phyloP scores from a whole-genome alignment of 768 basidiomycete genomes.

The Suillus occidentalis region DNA sequence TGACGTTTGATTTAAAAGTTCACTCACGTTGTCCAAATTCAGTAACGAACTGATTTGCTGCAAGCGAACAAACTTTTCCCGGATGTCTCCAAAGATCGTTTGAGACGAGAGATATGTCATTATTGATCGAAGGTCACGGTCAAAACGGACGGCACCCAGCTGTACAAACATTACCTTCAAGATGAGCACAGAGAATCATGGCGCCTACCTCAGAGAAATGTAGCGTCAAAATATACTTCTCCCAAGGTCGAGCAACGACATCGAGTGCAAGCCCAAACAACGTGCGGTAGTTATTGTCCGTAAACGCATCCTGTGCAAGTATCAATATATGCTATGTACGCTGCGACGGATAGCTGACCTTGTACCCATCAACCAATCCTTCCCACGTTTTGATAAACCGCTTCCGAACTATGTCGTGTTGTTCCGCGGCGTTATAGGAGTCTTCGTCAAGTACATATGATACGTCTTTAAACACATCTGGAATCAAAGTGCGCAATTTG shows the following conservation, averaged over 20 bases:
- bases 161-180: constrained; percentile 32
- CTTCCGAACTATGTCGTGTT: constrained; percentile 84
- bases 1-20: constrained; percentile 1
- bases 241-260: constrained; percentile 92
- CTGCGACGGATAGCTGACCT: constrained; percentile 44
- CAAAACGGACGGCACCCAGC: constrained; percentile 96
- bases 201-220: constrained; percentile 81
- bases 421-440: constrained; percentile 76
- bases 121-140: constrained; percentile 85
- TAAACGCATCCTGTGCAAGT: constrained; percentile 70
- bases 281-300: constrained; percentile 82
- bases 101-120: constrained; percentile 84
- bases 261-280: constrained; percentile 88
- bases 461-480: constrained; percentile 89
- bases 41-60: constrained; percentile 93
- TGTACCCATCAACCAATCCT: constrained; percentile 79
- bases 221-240: constrained; percentile 78
- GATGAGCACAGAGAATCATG: neutral
- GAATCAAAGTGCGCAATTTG: constrained; percentile 75
- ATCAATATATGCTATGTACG: neutral
- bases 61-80: constrained; percentile 89
- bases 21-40: constrained; percentile 73
- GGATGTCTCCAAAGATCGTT: constrained; percentile 83
- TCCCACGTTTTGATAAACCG: constrained; percentile 92
- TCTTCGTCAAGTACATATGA: constrained; percentile 91